Evolutionary conservation across 257 asterid species (phyloP).

Genomic region (Solanum habrochaites): DNA sequence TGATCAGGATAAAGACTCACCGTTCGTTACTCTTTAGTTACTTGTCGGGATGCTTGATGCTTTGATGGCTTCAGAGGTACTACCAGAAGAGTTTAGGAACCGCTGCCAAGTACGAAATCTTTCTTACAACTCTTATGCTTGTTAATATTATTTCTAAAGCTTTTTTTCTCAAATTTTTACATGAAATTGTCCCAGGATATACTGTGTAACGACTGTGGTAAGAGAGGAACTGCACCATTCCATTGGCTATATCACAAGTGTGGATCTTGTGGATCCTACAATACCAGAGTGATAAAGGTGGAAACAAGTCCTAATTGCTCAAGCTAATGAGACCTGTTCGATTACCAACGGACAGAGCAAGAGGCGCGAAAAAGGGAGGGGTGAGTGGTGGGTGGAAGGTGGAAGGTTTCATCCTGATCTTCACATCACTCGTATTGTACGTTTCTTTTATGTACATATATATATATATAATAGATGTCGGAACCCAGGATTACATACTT

Average conservation of each 20-base stretch:
- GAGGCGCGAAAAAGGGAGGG: too few species aligned
- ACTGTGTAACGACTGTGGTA: slow-evolving; percentile 82
- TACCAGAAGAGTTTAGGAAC: slow-evolving; percentile 83
- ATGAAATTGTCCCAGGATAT: slow-evolving; percentile 40
- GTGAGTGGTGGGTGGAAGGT: not conserved
- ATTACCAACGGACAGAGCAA: not conserved
- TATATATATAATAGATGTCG: not conserved
- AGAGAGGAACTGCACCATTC: slow-evolving; percentile 70
- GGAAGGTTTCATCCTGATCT: not conserved
- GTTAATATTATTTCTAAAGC: not conserved
- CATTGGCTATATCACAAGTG: slow-evolving; percentile 97
- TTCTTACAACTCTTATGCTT: not conserved
- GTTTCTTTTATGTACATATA: not conserved
- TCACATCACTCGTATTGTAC: not conserved
- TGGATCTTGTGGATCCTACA: slow-evolving; percentile 73
- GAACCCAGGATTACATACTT: not conserved
- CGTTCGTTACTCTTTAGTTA: slow-evolving; percentile 17
- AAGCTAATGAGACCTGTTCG: slow-evolving; percentile 6
- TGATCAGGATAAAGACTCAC: not conserved
- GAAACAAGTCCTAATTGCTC: slow-evolving; percentile 51
- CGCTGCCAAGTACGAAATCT: slow-evolving; percentile 52
- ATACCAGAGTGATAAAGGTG: slow-evolving; percentile 80
- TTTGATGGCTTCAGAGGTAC: slow-evolving; percentile 82
- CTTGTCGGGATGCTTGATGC: slow-evolving; percentile 97
- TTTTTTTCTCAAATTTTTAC: not conserved